Conservation (phyloP, 2,329 filamentous ascomycete genomes). For the Botrytis galanthina region DNA sequence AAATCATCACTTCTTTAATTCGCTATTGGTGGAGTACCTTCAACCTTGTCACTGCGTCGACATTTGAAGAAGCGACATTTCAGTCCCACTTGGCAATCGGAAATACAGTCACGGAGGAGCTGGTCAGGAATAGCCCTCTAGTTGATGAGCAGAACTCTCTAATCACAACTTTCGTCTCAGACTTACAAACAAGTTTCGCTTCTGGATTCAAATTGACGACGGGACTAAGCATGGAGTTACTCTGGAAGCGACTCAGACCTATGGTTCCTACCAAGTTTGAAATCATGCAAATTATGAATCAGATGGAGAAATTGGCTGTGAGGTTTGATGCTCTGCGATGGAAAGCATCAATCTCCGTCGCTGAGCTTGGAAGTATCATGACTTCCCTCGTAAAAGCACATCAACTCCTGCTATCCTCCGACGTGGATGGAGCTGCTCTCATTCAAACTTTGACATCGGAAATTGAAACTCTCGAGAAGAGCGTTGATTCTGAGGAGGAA, state of each 20-base stretch:
- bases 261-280: conserved; percentile 49
- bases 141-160: conserved; percentile 15
- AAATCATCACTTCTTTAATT: conserved; percentile 44
- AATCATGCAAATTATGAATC: conserved; percentile 47
- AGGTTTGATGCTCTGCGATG: conserved; percentile 62
- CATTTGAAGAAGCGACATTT: conserved; percentile 62
- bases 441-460: conserved; percentile 51
- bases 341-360: conserved; percentile 53
- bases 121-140: background rate
- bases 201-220: conserved; percentile 70
- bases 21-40: conserved; percentile 57
- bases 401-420: conserved; percentile 49
- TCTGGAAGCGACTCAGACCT: conserved; percentile 75
- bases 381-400: conserved; percentile 56
- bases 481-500: conserved; percentile 44
- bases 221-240: conserved; percentile 73
- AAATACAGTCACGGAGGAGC: conserved; percentile 25
- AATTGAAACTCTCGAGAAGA: conserved; percentile 51
- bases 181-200: conserved; percentile 58
- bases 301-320: conserved; percentile 55
- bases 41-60: conserved; percentile 43
- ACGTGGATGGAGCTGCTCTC: conserved; percentile 40
- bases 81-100: conserved; percentile 57
- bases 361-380: conserved; percentile 53
- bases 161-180: conserved; percentile 36